Evolutionary conservation across 345 rosid genomes (phyloP), one percentile per base, ranked within the genome.

Genomic region (Boechera divaricarpa): DNA sequence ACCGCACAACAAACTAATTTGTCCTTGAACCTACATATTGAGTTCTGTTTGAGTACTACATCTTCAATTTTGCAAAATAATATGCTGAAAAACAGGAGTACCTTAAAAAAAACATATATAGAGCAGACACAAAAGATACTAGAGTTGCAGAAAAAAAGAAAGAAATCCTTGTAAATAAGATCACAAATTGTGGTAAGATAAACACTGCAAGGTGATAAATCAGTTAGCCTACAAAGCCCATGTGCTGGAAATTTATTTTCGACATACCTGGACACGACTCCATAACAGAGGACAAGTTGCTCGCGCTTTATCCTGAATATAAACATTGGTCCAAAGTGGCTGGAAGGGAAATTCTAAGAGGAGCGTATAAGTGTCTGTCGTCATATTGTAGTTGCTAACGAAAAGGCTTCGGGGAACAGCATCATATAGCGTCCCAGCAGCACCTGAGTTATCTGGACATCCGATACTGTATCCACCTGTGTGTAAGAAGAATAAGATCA

Each of bases 191-290:
- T 56, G 33, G 41, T 52, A 65, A 31, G 28, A 56, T 29, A 16
- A 41, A 57, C 16, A 55, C 29, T 49, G 62, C 41, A 64, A 72
- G 33, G 33, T 26, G 38, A 57, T 58, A 11, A 47, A 72, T 65
- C 55, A 64, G 31, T 48, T 56, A 24, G 66, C 54, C 61, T 51
- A 59, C 31, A 56, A 68, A 53, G 35, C 42, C 53, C 42, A 61
- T 35, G 52, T 44, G 33, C 53, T 67, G 29, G 64, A 32, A 77
- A 68, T 57, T 74, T 41, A 41, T 48, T 39, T 53, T 24, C 64
- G n/a, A 64, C 51, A 28, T 83, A 96, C 99, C 97, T 96, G 99
- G 69, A 93, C 99, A 78, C 99, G 97, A 72, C 99, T 96, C 99
- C 99, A 96, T 69, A 93, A 88, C 88, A 96, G 81, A 48, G 99